Conservation (phyloP, 2,329 filamentous ascomycete species). For the Alternaria angustiovoidea region DNA sequence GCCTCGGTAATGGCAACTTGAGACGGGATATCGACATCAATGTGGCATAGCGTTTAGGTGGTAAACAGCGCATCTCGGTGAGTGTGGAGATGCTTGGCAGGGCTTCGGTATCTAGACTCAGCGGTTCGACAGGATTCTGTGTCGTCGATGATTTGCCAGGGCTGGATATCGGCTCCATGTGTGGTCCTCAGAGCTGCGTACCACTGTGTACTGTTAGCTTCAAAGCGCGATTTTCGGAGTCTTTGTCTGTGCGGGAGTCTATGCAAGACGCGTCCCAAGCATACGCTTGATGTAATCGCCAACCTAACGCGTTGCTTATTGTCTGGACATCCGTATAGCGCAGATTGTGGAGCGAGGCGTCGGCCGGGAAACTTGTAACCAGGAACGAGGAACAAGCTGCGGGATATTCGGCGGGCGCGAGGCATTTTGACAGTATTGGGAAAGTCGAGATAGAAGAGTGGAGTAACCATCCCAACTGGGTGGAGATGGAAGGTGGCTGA, state of each 20-base stretch:
- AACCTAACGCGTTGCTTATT: not conserved
- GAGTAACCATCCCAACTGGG: conserved; percentile 16
- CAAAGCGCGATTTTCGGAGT: not conserved
- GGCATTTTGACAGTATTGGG: conserved; percentile 20
- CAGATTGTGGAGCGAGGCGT: conserved; percentile 7
- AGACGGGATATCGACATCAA: conserved; percentile 17
- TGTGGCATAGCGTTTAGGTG: conserved; percentile 15
- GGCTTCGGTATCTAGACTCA: conserved; percentile 15
- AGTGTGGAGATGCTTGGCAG: conserved; percentile 18
- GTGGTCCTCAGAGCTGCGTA: conserved; percentile 1
- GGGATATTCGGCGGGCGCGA: conserved; percentile 14
- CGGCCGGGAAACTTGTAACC: conserved; percentile 6
- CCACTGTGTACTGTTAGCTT: conserved; percentile 6
- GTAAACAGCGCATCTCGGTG: conserved; percentile 11
- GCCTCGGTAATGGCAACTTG: conserved; percentile 12
- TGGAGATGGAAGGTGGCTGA: conserved; percentile 23
- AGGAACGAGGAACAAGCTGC: conserved; percentile 3
- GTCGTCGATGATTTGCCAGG: conserved; percentile 6
- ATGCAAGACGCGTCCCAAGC: conserved; percentile 2
- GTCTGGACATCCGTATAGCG: conserved; percentile 5
- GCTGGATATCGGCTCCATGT: conserved; percentile 1
- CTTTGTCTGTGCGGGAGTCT: not conserved
- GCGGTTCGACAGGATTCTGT: conserved; percentile 6
- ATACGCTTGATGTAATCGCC: conserved; percentile 6
- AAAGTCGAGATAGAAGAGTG: conserved; percentile 17